Base-by-base conservation (phyloP, 2,329 filamentous ascomycete genomes). In the Acrodontium crateriforme region DNA sequence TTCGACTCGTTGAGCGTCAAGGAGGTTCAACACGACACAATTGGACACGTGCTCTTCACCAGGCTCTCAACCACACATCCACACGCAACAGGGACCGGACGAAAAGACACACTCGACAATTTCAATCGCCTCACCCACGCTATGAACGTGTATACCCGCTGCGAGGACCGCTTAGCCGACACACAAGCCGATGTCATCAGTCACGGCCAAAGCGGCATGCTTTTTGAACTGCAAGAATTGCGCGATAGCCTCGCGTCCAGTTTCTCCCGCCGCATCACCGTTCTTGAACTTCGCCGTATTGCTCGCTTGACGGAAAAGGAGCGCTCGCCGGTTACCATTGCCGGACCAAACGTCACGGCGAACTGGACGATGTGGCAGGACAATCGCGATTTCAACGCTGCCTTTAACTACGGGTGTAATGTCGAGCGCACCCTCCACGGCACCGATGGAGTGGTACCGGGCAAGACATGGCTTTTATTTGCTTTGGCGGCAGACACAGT, bases 1-100 rank as follows among this genome's bases (percentile, higher is more conserved):
- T 54, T 49, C 31, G 42, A 47, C 21, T 46, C 42, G 6, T 39
- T 55, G 8, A 41, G 34, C 18, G 35, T 54, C n/a, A 53, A 53
- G 27, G 49, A 54, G 26, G 43, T 54, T 5, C 52, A 54, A 20
- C 37, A 44, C 29, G 52, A 54, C 24, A 54, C 52, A 5, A 38
- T 53, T 11, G 47, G 45, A 4, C 51, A 55, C 25, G 41, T 39
- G 3, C 37, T 53, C 5, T 44, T 52, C 25, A 53, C 51, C 6
- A 35, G 41, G 6, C 28, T 55, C 3, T 46, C 50, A 6, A 35
- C 44, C 14, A 40, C 38, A 6, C 49, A 53, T 25, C 50, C 47
- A 2, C 42, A 44, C 26, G 27, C 37, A 6, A 45, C 40, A 5
- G 23, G 17, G 36, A 44, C 10, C 32, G 28, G 28, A 25, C 20